Base-by-base conservation (phyloP, 768 basidiomycete genomes). In the Gloeostereum incarnatum region DNA sequence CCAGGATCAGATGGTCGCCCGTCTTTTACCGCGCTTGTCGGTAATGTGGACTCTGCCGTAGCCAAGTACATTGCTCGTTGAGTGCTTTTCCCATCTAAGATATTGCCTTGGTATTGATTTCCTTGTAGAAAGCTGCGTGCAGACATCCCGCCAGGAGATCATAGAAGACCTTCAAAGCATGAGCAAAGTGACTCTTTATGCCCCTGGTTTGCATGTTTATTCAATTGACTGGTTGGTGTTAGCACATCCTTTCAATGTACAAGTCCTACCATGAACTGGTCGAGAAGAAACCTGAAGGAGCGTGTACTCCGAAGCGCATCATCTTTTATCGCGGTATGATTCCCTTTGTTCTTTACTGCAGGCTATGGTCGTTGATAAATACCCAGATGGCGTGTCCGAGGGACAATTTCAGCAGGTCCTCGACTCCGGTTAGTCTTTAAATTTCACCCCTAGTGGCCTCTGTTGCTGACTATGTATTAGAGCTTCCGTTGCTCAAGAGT, bases 1-100 rank as follows among this genome's bases (percentile, higher is more conserved):
- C 85, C 88, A 14, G 85, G 85, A 6, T 72, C 83, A 0, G 73
- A 71, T n/a, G 83, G 78, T 13, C 73, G 78, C 3, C 88, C 88
- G 1, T 90, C 87, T 0, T 89, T 84, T 53, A 82, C 87, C 0
- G 68, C 85, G 5, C 62, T 91, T 5, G 87, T 90, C 13, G 85
- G 72, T 21, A 90, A 80, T 44, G 76, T 91, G 20, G 88, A 91
- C 52, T 73, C 73, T 0, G 73, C 79, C 40, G 74, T 71, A 1
- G 81, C 82, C 3, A 88, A 88, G 54, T 91, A 88, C 36, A 32
- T 45, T n/a, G 46, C 42, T 4, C 58, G 62, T 61, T 34, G 31
- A 31, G 11, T 19, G 19, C 3, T 8, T 55, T 49, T 20, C 24
- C 7, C 16, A 16, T 21, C 17, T 6, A 25, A 13, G 18, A 25